phyloP scores from a whole-genome alignment of 768 basidiomycete genomes.

The Boletus rubescentipes region DNA sequence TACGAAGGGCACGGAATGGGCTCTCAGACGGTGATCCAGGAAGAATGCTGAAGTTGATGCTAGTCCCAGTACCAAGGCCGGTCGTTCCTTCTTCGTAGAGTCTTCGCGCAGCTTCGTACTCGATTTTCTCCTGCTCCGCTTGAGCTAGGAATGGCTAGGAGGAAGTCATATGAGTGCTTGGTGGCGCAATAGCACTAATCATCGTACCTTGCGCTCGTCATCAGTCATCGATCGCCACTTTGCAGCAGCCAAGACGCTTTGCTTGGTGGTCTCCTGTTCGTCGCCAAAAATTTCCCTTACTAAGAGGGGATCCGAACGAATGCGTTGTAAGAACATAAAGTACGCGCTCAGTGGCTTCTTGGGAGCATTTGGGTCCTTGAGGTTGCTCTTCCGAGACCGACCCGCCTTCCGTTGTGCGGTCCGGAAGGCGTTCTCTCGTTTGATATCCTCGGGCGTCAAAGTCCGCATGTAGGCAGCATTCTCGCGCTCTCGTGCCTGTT shows the following conservation, averaged over 20 bases:
- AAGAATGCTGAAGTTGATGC: slow-evolving; percentile 82
- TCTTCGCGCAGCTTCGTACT: slow-evolving; percentile 83
- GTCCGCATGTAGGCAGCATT: slow-evolving; percentile 83
- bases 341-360: slow-evolving; percentile 95
- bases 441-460: slow-evolving; percentile 91
- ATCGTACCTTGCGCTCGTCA: slow-evolving; percentile 83
- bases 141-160: slow-evolving; percentile 85
- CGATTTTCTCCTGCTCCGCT: slow-evolving; percentile 93
- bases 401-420: slow-evolving; percentile 92
- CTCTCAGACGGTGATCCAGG: slow-evolving; percentile 60
- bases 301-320: slow-evolving; percentile 74
- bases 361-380: slow-evolving; percentile 95
- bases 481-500: slow-evolving; percentile 82
- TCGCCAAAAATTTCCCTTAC: slow-evolving; percentile 82
- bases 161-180: slow-evolving; percentile 15
- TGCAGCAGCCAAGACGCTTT: slow-evolving; percentile 89
- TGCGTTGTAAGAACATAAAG: slow-evolving; percentile 92
- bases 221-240: slow-evolving; percentile 94
- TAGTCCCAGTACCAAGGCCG: slow-evolving; percentile 61
- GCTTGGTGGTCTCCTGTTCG: slow-evolving; percentile 91
- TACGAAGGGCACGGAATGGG: slow-evolving; percentile 39
- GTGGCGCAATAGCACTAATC: slow-evolving; percentile 1
- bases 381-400: slow-evolving; percentile 89
- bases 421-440: slow-evolving; percentile 88
- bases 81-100: slow-evolving; percentile 83